Base-by-base conservation (phyloP, 805 yeast species). In the Lipomyces mesembrius region DNA sequence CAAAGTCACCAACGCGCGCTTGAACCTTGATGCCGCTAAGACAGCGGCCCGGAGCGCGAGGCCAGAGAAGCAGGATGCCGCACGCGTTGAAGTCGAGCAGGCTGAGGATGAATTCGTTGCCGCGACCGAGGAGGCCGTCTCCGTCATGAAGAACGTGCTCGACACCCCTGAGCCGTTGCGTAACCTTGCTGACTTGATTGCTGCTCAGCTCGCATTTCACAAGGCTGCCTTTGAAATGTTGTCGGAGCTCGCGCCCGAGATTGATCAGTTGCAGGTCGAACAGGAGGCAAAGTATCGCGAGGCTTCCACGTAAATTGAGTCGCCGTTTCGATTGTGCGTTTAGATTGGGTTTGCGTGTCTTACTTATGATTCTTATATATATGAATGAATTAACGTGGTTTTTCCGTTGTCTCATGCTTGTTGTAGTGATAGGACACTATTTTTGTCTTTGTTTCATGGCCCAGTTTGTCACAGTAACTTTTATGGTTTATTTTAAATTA, bases 71-170 rank as follows among this genome's bases (percentile, higher is more conserved):
- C 89, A 88, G 75, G 91, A 93, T 20, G 87, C 87, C 60, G 84
- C 89, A 67, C 83, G 93, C 74, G 89, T 88, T 60, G 85, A 87
- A 70, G 88, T 91, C 84, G 96, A 91, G 78, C 85, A 88, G 68
- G 87, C 91, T 61, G 97, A 91, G 80, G 97, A 91, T 75, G 93
- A 89, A 75, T 91, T 91, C 77, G 96, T 95, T 58, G 91, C 90
- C 72, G 89, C 93, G 29, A 92, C 92, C 46, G 97, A 91, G 79
- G 95, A 89, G 75, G 95, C 96, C 52, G 91, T 91, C 63, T 81
- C 87, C 52, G 86, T 89, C 67, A 88, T 91, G 93, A 91, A 88
- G 80, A 87, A 88, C 75, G 93, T 89, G 35, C 84, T 91, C 71
- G 87, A 88, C 65, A 83, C 87, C 64, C 87, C 92, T 25, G 84